These are phyloP conservation scores for Pichia cactophila DNA, from an alignment of 1,139 yeast species.

Conservation along the genomic window DNA sequence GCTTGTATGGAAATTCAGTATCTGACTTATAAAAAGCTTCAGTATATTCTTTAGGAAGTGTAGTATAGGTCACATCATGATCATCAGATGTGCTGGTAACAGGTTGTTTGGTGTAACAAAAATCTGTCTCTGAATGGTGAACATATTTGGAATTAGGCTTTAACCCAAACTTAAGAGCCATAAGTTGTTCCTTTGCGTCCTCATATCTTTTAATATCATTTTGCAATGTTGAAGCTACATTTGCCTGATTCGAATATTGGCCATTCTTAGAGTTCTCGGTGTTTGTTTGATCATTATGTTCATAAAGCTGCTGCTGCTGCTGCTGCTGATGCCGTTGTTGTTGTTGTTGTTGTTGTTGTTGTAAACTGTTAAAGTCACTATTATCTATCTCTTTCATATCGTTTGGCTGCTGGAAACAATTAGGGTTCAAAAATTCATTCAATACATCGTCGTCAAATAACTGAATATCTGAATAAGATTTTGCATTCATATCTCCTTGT, in stretches of 20 bases:
- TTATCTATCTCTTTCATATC: constrained; percentile 37
- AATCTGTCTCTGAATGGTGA: constrained; percentile 13
- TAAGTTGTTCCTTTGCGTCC: constrained; percentile 42
- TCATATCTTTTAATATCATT: constrained; percentile 36
- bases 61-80: constrained; percentile 21
- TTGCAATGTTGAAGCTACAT: background rate
- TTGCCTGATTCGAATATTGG: background rate
- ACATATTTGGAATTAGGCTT: constrained; percentile 10
- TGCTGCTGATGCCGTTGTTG: constrained; percentile 33
- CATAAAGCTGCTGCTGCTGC: background rate
- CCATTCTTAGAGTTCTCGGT: background rate
- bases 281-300: background rate
- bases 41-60: constrained; percentile 28
- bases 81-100: constrained; percentile 10
- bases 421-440: constrained; percentile 14
- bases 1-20: constrained; percentile 44
- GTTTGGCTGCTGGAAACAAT: constrained; percentile 21
- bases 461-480: background rate
- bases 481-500: background rate
- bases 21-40: constrained; percentile 25
- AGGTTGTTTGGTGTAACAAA: constrained; percentile 10
- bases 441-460: constrained; percentile 14
- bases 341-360: constrained; percentile 30
- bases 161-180: constrained; percentile 51
- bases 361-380: constrained; percentile 45